These are phyloP conservation scores for Fennellomyces sp. DNA, from an alignment of 371 early-diverging fungal species.

Conservation along the genomic window DNA sequence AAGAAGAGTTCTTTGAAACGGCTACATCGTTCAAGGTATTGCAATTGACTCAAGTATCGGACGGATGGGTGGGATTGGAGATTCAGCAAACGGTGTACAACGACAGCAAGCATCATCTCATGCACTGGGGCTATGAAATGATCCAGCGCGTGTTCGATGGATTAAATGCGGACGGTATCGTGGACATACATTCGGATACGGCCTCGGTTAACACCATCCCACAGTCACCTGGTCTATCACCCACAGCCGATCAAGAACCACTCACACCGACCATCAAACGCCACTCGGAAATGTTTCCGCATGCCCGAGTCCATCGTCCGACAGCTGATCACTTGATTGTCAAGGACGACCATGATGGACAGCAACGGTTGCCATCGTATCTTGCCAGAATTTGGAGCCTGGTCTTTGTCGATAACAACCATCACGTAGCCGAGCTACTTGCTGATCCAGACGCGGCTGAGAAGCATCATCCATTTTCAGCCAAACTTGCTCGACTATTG, in stretches of 20 bases:
- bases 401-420: not conserved
- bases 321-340: not conserved
- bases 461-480: not conserved
- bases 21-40: constrained; percentile 5
- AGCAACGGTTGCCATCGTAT: not conserved
- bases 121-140: constrained; percentile 10
- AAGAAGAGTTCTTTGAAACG: constrained; percentile 5
- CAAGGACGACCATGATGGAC: not conserved
- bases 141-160: constrained; percentile 10
- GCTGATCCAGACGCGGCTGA: not conserved
- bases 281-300: not conserved
- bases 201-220: not conserved
- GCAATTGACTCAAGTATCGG: not conserved
- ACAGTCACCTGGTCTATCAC: constrained; percentile 3
- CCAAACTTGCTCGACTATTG: not conserved
- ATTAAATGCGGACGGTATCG: constrained; percentile 2
- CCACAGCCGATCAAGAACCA: not conserved
- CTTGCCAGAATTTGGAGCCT: constrained; percentile 6
- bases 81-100: constrained; percentile 7
- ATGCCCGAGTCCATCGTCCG: not conserved
- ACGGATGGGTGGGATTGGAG: constrained; percentile 1
- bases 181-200: constrained; percentile 11
- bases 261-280: not conserved
- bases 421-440: not conserved
- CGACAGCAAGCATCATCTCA: not conserved